Evolutionary conservation across 306 rosid genomes (phyloP), one percentile per base, ranked within the genome.

Genomic region (Rosa chinensis): DNA sequence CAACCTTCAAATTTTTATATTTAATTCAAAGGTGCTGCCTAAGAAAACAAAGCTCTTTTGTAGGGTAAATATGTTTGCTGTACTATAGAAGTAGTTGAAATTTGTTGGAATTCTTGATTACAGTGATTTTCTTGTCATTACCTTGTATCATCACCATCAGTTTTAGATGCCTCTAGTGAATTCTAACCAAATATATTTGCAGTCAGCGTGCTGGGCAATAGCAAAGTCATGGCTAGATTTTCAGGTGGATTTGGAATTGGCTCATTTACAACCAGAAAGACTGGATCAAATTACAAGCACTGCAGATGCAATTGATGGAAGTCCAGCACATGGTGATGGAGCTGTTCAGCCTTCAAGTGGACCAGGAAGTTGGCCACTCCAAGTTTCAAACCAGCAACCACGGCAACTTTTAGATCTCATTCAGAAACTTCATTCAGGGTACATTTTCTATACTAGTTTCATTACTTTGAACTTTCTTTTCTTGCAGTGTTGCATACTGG

Each of bases 171-270:
- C 72, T 72, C 74, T 83, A 82, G 78, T 75, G 72, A 40, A 21
- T 68, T 81, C 50, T 78, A 20, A 55, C 70, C 20, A 76, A 72
- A 72, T 74, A 69, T 21, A 35, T 74, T 53, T 88, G 84, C 91
- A 95, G 99, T 91, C 99, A 74, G 99, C 99, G 37, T 95, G 98
- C 93, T 95, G 99, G 99, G 97, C 98, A 72, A 88, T 93, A 92
- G 90, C 98, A 49, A 93, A 90, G 82, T 95, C 99, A 73, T 95
- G 96, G 97, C 89, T 95, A 70, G 94, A 93, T 83, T 95, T 88
- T 79, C 97, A 91, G 78, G 90, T 93, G 79, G 99, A 95, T 86
- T 83, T 86, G 91, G 99, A 89, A 86, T 87, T 93, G 78, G 81
- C 87, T 82, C 89, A 84, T 71, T 82, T 83, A 79, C 87, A 62